phyloP scores from a whole-genome alignment of 176 grass and related monocot species.

The Aegilops umbellulata region DNA sequence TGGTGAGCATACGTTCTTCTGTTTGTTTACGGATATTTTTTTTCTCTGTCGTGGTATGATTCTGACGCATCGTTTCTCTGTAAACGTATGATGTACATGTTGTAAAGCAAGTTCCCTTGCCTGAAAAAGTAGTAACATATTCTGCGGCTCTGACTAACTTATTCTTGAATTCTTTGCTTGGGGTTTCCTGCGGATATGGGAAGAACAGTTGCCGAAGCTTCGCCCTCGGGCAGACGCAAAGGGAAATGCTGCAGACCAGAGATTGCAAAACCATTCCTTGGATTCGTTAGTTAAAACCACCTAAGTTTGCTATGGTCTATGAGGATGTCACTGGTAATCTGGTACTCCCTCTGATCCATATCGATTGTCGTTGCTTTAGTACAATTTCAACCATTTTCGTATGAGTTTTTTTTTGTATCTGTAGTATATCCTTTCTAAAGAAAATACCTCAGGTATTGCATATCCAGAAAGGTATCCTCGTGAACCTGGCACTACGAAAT shows the following conservation, averaged over 20 bases:
- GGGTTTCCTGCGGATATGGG: neutral
- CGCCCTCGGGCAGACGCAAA: constrained; percentile 28
- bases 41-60: neutral
- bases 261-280: neutral
- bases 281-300: neutral
- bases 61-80: neutral
- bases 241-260: neutral
- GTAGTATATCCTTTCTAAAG: no score
- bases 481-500: no score
- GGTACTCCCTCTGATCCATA: no score
- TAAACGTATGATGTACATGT: neutral
- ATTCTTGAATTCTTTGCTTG: neutral
- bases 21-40: neutral
- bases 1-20: neutral
- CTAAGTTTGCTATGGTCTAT: no score
- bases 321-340: no score
- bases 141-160: neutral
- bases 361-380: no score
- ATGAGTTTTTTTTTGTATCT: no score
- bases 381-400: no score
- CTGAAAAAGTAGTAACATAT: constrained; percentile 6
- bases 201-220: constrained; percentile 24
- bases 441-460: no score
- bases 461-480: no score
- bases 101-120: neutral